Evolutionary conservation across 2,329 filamentous ascomycete genomes (phyloP), one percentile per base, ranked within the genome.

Genomic region (Bipolaris zeicola): DNA sequence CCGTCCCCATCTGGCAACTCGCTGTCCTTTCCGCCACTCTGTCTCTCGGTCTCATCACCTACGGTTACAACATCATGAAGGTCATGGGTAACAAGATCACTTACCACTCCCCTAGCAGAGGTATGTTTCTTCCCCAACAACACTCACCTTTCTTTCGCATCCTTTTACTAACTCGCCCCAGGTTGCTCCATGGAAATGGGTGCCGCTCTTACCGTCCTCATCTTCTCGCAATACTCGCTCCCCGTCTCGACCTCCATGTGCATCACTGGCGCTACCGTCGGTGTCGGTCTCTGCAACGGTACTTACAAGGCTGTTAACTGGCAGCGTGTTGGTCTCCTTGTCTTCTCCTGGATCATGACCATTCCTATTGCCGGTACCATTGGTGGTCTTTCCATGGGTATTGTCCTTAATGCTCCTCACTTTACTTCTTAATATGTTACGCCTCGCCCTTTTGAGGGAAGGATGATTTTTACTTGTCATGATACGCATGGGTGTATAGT

Each of bases 61-160:
- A 91, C 67, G 89, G 89, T 8, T 92, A 91, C 80, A 91, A 92
- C 80, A 92, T 92, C 78, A 92, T 92, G 89, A 91, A 90, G 79
- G 87, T 90, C 76, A 91, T 92, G 89, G 89, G 89, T 50, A 92
- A 92, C 82, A 89, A 89, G 77, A 87, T 90, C 74, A 91, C 88
- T 55, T 89, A 89, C 76, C 87, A 90, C 74, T 85, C 82, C 3
- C 83, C 83, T 4, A 80, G 75, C 62, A 72, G 83, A 66, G 82
- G 71, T 66, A 64, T 46, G 57, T 57, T 6, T n/a, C 45, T 24
- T 33, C 26, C 3, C 3, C n/a, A 46, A 26, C 3, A 28, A 28
- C 8, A 28, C 26, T 10, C 3, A 6, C 26, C 5, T 26, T 2
- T 42, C n/a, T 4, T 39, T 18, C 3, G 34, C n/a, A 28, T 49